These are phyloP conservation scores for Colletotrichum camelliae DNA, from an alignment of 2,329 filamentous ascomycete species.

Conservation along the genomic window DNA sequence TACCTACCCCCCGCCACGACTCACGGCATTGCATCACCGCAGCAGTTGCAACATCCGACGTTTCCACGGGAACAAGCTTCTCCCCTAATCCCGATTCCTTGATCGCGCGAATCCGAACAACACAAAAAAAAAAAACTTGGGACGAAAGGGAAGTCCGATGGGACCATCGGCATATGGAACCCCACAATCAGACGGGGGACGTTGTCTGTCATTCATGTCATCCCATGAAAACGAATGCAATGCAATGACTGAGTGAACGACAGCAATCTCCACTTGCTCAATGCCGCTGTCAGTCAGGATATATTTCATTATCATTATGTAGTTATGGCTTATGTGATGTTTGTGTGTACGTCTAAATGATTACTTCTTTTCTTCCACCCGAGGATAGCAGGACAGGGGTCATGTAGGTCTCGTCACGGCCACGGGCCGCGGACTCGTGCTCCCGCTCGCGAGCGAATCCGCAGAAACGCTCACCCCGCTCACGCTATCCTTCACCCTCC, in stretches of 20 bases:
- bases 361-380: not conserved
- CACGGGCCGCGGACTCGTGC: not conserved
- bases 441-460: not conserved
- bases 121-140: not conserved
- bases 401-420: not conserved
- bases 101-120: not conserved
- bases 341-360: not conserved
- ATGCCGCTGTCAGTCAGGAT: not conserved
- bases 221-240: not conserved
- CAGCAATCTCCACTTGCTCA: not conserved
- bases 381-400: not conserved
- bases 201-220: not conserved
- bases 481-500: not conserved
- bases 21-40: not conserved
- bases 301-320: constrained; percentile 1
- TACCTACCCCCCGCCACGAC: not conserved
- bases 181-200: not conserved
- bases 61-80: not conserved
- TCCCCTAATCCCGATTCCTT: not conserved
- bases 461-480: not conserved
- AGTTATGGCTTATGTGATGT: not conserved
- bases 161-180: not conserved
- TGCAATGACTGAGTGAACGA: not conserved
- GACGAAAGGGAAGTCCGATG: not conserved
- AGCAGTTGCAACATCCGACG: not conserved